Base-by-base conservation (phyloP, 768 basidiomycete species). In the Kwoniella sp. region DNA sequence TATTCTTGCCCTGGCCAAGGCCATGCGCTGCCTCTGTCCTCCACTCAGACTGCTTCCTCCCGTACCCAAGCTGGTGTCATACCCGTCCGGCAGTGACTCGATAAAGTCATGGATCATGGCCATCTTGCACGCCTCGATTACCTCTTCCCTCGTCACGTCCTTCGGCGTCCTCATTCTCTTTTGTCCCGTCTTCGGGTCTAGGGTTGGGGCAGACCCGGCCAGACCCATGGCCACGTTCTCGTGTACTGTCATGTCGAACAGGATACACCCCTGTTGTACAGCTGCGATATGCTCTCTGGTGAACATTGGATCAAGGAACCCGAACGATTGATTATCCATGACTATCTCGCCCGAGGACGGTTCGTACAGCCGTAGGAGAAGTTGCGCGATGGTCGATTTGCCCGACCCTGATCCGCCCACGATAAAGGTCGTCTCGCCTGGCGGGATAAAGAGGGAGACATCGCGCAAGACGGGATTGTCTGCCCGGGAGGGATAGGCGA, bases 41-140 rank as follows among this genome's bases (percentile, higher is more conserved):
- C 93, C 93, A 57, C 87, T 89, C 60, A 92, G 74, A 37, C 80
- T 83, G 2, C 86, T 81, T 2, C 90, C 92, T 25, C 80, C 82
- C 20, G 77, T 82, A 0, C 87, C 88, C 2, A 96, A 75, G 26
- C 79, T 73, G 0, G 91, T 93, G 40, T 92, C 87, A 61, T 96
- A 96, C 0, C 90, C 89, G 3, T 84, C 80, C 0, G 88, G 89
- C n/a, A 98, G 76, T 48, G 84, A 87, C 14, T 77, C 73, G 4
- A 95, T 79, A 73, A 92, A 99, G 45, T 89, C 88, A 62, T 93
- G 86, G 60, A 96, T 79, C 70, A 93, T 78, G 0, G 89, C 89
- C 7, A 82, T 82, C n/a, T 81, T 78, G 65, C 90, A 92, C 0
- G 89, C 92, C 14, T 83, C 80, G 36, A 85, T 79, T 2, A 98